Percentiles rank a stretch among this genome's conserved stretches.
Conservation (phyloP, 2,329 filamentous ascomycete genomes). For the Berkeleyomyces rouxiae region DNA sequence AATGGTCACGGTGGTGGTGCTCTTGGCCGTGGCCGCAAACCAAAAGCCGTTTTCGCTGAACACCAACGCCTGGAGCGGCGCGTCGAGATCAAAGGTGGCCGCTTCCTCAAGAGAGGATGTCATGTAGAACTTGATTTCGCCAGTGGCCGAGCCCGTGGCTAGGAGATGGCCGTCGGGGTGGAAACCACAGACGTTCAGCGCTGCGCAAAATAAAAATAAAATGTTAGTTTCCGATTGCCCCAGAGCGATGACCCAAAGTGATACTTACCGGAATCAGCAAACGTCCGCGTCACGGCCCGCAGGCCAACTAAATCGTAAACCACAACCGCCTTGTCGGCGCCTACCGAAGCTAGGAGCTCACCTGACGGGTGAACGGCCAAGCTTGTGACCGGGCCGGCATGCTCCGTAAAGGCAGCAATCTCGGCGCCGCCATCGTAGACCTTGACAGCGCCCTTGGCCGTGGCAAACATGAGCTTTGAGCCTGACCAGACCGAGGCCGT, state of each 20-base stretch:
- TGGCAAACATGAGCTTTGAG: slow-evolving; percentile 53
- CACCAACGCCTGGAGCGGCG: slow-evolving; percentile 55
- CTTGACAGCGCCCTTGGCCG: slow-evolving; percentile 61
- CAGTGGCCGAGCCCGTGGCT: slow-evolving; percentile 62
- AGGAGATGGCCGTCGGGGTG: slow-evolving; percentile 95
- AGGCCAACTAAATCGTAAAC: slow-evolving; percentile 63
- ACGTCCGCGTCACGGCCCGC: slow-evolving; percentile 60
- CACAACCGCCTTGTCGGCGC: slow-evolving; percentile 80
- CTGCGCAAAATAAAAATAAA: slow-evolving; percentile 24
- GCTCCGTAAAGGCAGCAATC: slow-evolving; percentile 54
- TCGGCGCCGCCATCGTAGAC: slow-evolving; percentile 58
- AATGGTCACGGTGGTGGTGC: slow-evolving; percentile 62
- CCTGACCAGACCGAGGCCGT: slow-evolving; percentile 50
- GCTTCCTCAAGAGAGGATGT: slow-evolving; percentile 63
- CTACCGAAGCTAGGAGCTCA: slow-evolving; percentile 70
- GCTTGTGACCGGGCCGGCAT: slow-evolving; percentile 65
- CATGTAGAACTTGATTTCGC: slow-evolving; percentile 78
- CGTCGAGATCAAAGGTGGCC: slow-evolving; percentile 52
- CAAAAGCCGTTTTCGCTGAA: slow-evolving; percentile 98
- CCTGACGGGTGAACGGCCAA: slow-evolving; percentile 71
- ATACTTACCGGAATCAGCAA: slow-evolving; percentile 58
- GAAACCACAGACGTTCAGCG: slow-evolving; percentile 64
- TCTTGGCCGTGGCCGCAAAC: slow-evolving; percentile 70
- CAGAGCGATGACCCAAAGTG: neutral
- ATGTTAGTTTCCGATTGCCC: no score